Percentiles rank a stretch among this genome's conserved stretches.
phyloP scores from a whole-genome alignment of 306 rosid species.

The Rosa persica region DNA sequence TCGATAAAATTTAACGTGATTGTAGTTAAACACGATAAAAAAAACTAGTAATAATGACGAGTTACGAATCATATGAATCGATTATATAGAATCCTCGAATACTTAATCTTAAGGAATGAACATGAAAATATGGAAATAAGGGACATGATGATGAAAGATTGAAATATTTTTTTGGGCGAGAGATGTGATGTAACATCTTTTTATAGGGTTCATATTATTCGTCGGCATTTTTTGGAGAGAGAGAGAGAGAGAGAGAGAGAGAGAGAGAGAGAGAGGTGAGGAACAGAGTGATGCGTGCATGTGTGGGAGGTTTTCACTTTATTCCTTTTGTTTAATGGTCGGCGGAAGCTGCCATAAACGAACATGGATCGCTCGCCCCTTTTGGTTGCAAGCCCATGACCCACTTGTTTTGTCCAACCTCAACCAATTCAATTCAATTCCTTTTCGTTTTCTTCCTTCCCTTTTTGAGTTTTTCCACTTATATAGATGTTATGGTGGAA shows the following conservation, averaged over 20 bases:
- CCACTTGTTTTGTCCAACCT: constrained; percentile 73
- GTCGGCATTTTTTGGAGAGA: neutral
- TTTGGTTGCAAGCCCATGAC: constrained; percentile 42
- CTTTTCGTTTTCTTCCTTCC: neutral
- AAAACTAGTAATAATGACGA: no score
- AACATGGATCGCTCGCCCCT: constrained; percentile 33
- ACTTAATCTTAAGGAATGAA: neutral
- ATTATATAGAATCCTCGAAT: neutral
- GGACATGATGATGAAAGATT: constrained; percentile 5
- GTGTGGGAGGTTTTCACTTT: constrained; percentile 45
- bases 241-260: neutral
- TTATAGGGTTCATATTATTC: constrained; percentile 12
- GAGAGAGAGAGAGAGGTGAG: neutral
- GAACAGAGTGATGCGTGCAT: constrained; percentile 20
- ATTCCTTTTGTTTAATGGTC: constrained; percentile 57
- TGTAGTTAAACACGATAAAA: no score
- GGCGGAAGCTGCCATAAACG: constrained; percentile 29
- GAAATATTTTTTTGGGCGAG: neutral
- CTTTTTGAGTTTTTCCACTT: neutral
- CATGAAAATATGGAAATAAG: neutral
- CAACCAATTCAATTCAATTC: neutral
- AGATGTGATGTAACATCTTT: constrained; percentile 62
- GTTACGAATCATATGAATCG: no score
- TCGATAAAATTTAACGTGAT: no score
- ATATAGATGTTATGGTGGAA: neutral